Evolutionary conservation across 2,329 filamentous ascomycete genomes (phyloP).

Genomic region (Fusarium bactridioides): DNA sequence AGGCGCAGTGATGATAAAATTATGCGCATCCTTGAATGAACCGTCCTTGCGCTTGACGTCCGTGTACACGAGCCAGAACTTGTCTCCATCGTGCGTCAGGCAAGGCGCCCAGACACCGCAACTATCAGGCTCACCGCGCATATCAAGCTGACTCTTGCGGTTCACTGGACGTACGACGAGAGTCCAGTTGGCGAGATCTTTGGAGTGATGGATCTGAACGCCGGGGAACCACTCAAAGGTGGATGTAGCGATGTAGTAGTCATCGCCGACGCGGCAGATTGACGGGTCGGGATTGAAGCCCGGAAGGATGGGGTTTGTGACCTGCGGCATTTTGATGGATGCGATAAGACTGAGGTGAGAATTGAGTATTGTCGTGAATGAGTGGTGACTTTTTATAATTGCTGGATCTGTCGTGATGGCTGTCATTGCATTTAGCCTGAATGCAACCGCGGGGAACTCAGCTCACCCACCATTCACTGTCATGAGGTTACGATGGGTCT

Average conservation of each 20-base stretch:
- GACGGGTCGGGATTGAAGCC: conserved; percentile 66
- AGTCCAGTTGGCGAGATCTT: conserved; percentile 62
- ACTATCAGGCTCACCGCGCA: conserved; percentile 67
- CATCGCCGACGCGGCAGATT: conserved; percentile 58
- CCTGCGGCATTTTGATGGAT: conserved; percentile 51
- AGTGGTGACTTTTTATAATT: conserved; percentile 2
- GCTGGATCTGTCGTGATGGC: background rate
- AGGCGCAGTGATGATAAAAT: conserved; percentile 66
- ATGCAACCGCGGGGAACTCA: conserved; percentile 14
- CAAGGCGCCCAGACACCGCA: conserved; percentile 72
- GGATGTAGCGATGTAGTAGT: conserved; percentile 65
- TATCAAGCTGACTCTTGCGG: conserved; percentile 61
- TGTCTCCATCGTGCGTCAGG: conserved; percentile 66
- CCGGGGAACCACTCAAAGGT: conserved; percentile 65
- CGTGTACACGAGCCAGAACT: conserved; percentile 71
- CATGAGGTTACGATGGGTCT: background rate
- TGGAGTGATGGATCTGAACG: conserved; percentile 63
- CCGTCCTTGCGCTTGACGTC: conserved; percentile 74
- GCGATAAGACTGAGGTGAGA: background rate
- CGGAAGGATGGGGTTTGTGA: conserved; percentile 64
- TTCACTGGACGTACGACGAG: conserved; percentile 56
- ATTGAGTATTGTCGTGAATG: background rate
- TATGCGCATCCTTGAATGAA: conserved; percentile 69
- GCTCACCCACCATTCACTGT: background rate
- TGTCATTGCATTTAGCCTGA: conserved; percentile 27